Evolutionary conservation across 345 rosid species (phyloP).

Genomic region (Psidium guajava): DNA sequence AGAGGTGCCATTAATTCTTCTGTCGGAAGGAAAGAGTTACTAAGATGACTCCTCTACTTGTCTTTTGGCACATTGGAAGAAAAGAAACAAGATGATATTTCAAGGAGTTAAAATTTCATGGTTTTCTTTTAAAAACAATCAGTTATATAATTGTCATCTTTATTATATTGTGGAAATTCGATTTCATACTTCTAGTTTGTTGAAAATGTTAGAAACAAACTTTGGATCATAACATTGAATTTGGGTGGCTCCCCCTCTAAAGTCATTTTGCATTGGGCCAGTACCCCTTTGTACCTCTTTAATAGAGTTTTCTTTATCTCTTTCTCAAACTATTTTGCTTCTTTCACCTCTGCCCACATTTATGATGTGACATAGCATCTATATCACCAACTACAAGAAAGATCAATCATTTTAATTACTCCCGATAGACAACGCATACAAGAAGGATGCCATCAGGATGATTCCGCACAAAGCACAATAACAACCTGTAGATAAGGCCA

Average conservation of each 20-base stretch:
- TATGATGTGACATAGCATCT: not conserved
- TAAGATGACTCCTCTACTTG: not conserved
- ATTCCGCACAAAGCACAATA: not conserved
- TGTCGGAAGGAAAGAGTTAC: not conserved
- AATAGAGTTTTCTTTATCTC: not conserved
- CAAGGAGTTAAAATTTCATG: not conserved
- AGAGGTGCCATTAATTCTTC: not conserved
- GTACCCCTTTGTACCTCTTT: not conserved
- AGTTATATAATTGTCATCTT: not conserved
- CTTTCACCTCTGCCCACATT: not conserved
- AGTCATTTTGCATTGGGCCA: not conserved
- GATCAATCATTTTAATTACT: not conserved
- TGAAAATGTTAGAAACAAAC: not conserved
- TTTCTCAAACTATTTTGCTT: not conserved
- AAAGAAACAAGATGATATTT: not conserved
- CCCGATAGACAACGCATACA: not conserved
- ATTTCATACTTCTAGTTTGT: not conserved
- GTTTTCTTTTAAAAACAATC: not conserved
- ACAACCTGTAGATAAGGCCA: conserved; percentile 89
- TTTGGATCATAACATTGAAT: not conserved
- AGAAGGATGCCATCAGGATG: not conserved
- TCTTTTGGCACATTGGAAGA: not conserved
- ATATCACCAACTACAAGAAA: not conserved
- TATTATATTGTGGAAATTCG: not conserved
- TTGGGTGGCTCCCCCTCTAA: not conserved